Conservation (phyloP, 1,139 yeast species). For the Taphrina sp. region DNA sequence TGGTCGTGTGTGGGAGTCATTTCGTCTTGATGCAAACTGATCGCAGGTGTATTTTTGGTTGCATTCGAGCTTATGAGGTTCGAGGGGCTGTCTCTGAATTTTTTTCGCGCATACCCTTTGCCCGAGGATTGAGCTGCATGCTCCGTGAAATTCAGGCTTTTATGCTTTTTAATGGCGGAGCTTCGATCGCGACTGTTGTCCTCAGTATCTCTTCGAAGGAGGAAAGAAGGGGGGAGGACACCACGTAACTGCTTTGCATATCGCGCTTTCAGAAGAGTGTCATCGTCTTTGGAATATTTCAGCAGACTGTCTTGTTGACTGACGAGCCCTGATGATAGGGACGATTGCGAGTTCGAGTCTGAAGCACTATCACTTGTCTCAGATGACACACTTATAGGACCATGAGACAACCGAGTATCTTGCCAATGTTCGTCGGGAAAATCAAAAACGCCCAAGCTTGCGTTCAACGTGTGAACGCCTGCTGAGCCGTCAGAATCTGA, state of each 20-base stretch:
- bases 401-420: no score
- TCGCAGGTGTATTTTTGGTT: no score
- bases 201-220: no score
- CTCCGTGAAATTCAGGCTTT: no score
- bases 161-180: no score
- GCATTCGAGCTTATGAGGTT: no score
- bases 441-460: constrained; percentile 1
- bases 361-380: neutral
- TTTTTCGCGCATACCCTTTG: no score
- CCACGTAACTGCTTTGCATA: constrained; percentile 11
- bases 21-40: no score
- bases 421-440: constrained; percentile 21
- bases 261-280: constrained; percentile 1
- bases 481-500: neutral
- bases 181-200: no score
- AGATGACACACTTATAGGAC: neutral
- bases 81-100: no score
- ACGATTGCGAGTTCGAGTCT: neutral
- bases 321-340: neutral
- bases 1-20: no score
- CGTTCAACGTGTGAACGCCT: neutral
- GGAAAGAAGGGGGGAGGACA: constrained; percentile 9
- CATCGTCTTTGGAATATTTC: neutral
- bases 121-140: no score
- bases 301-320: neutral